Conservation (phyloP, 78 protist genomes). For the Isochrysis galbana region DNA sequence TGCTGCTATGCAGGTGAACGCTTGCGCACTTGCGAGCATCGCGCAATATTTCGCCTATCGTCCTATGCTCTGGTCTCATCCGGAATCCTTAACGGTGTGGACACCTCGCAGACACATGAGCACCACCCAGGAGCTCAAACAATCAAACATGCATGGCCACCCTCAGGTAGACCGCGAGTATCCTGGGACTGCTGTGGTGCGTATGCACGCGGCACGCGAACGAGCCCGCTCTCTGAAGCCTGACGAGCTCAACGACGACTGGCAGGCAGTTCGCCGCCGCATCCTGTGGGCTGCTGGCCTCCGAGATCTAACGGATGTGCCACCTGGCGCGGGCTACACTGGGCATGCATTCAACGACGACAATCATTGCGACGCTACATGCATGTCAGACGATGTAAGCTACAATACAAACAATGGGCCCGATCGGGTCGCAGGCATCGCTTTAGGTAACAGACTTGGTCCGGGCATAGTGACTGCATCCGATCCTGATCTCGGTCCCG, state of each 20-base stretch:
- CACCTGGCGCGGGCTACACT: slow-evolving; percentile 6
- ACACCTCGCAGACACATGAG: too few species aligned
- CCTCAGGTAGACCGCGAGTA: neutral
- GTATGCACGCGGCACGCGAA: neutral
- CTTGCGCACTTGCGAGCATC: too few species aligned
- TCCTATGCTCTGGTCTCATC: too few species aligned
- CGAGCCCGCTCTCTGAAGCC: neutral
- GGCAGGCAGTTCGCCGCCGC: neutral
- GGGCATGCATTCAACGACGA: slow-evolving; percentile 23
- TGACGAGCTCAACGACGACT: neutral
- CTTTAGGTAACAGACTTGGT: neutral
- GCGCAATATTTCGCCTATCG: too few species aligned
- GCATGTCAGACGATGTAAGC: neutral
- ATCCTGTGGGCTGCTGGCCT: slow-evolving; percentile 13
- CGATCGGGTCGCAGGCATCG: neutral
- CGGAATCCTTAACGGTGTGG: too few species aligned
- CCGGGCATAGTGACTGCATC: neutral
- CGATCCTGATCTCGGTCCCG: neutral
- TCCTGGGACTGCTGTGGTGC: neutral
- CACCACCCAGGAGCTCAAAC: too few species aligned
- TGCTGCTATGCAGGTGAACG: too few species aligned
- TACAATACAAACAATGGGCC: neutral
- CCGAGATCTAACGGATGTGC: neutral
- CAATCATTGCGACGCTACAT: slow-evolving; percentile 21
- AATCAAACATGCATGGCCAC: too few species aligned